Evolutionary conservation across 164 flowering plant species (phyloP), one percentile per base, ranked within the genome.

Genomic region (Brasenia schreberi): DNA sequence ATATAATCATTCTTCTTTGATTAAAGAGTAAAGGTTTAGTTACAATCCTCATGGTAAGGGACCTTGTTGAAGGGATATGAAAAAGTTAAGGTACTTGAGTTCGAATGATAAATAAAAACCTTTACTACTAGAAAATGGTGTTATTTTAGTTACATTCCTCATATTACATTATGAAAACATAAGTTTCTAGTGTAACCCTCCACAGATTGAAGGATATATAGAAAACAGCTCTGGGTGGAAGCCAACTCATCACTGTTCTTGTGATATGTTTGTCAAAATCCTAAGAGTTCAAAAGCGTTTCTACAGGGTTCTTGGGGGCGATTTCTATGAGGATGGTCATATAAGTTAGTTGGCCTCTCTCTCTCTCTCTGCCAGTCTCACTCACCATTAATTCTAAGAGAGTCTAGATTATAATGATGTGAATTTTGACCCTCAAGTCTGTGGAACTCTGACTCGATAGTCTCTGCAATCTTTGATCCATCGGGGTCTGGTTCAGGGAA

Each of bases 381-480:
- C 7, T 65, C 72, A 9, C 63, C 64, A 49, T 58, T 71, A 42
- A 81, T 73, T 65, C 68, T 73, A 18, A 78, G 67, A 60, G 33
- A 64, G 0, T 71, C 10, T 53, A 83, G 70, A 59, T 73, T 71
- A 12, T 73, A 63, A 7, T 23, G 27, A 23, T 79, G 49, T 23
- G 80, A 77, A 59, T 79, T 83, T 61, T 45, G 65, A 52, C 66
- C 73, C 12, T 69, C 79, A 58, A 78, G 64, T 73, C 77, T 86
- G 43, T 83, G 81, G 1, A 92, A 67, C 75, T 92, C 94, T 2
- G 84, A 78, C 73, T 87, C 87, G 64, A 87, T 72, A 62, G 87
- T 83, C 76, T 74, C 73, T 7, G 84, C 96, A 62, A 89, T 79
- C 59, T 74, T 78, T 4, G 76, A 52, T 17, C 75, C 90, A 71